Evolutionary conservation across 2,329 filamentous ascomycete species (phyloP), one percentile per base, ranked within the genome.

Genomic region (Sporothrix schenckii): DNA sequence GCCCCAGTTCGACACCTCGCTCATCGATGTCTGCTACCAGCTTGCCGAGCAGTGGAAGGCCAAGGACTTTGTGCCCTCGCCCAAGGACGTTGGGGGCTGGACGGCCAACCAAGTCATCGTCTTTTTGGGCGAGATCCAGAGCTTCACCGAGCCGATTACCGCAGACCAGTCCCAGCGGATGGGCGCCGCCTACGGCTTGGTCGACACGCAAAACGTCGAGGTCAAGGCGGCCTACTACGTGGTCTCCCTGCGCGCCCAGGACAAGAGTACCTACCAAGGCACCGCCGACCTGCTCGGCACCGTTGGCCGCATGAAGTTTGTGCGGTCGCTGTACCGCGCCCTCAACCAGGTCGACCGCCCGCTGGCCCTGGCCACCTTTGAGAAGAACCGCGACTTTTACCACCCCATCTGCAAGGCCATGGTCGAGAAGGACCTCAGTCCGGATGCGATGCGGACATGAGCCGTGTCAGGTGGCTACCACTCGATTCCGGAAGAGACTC

Each of bases 231-330:
- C 94, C 0, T 98, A 92, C 81, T 91, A 92, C 76, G 87, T 88
- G 69, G 87, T 97, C 47, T 92, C 92, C 1, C 85, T 99, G 77
- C 87, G 87, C 75, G 91, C 92, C 14, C 87, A 89, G 70, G 92
- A 93, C 75, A 80, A 85, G 67, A 86, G 84, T 70, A 87, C 91
- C 50, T 92, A 94, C 76, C 78, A 87, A 72, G 89, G 90, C 1
- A 88, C 92, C 0, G 89, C 91, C 1, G 87, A 92, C 71, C 83
- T 97, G 69, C 83, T 98, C 52, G 92, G 92, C 44, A 85, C 86
- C 68, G 93, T 97, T 30, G 95, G 95, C 14, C 85, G 95, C 70
- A 98, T 99, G 95, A 98, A 98, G 86, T 98, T 94, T 80, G 94
- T 98, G 71, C 85, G 94, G 63, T 93, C 94, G 27, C 81, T 98